A percentile compares a stretch with the other conserved stretches of the same genome.
These are phyloP conservation scores for Gamsiella multidivaricata DNA, from an alignment of 192 early-diverging fungal genomes.

Conservation along the genomic window DNA sequence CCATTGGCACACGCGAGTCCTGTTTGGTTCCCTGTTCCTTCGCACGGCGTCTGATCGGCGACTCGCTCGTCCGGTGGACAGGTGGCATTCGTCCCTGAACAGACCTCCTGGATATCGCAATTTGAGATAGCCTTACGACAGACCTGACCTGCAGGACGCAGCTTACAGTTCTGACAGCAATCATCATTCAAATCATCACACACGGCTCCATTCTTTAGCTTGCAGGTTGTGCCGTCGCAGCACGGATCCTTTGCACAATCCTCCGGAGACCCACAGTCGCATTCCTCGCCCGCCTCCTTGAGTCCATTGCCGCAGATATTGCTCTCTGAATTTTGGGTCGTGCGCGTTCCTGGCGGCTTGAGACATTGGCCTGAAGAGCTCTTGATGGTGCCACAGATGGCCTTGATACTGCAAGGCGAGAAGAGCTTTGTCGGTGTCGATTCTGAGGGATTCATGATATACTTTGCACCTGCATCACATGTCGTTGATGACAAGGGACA, in stretches of 20 bases:
- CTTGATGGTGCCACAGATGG: slow-evolving; percentile 59
- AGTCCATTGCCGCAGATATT: slow-evolving; percentile 97
- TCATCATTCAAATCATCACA: slow-evolving; percentile 87
- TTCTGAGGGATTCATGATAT: slow-evolving; percentile 83
- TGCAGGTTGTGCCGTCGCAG: slow-evolving; percentile 86
- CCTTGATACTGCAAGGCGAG: slow-evolving; percentile 71
- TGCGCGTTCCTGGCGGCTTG: slow-evolving; percentile 47
- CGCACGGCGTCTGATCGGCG: slow-evolving; percentile 75
- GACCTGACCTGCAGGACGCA: slow-evolving; percentile 63
- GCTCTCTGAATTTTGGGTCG: slow-evolving; percentile 52
- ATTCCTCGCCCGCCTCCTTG: slow-evolving; percentile 88
- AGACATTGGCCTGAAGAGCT: slow-evolving; percentile 22
- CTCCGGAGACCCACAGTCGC: slow-evolving; percentile 83
- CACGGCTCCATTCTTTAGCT: slow-evolving; percentile 74
- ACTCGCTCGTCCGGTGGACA: slow-evolving; percentile 80
- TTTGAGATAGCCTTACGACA: slow-evolving; percentile 81
- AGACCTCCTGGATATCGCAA: slow-evolving; percentile 85
- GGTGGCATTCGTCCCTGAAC: slow-evolving; percentile 73
- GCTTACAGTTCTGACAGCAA: slow-evolving; percentile 82
- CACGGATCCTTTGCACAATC: slow-evolving; percentile 83
- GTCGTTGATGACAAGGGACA: slow-evolving; percentile 78
- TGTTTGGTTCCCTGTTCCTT: slow-evolving; percentile 51
- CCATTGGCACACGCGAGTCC: slow-evolving; percentile 74
- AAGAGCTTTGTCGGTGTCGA: slow-evolving; percentile 71
- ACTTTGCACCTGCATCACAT: slow-evolving; percentile 74